Evolutionary conservation across 768 basidiomycete genomes (phyloP).

Genomic region (Tricholomella constricta): DNA sequence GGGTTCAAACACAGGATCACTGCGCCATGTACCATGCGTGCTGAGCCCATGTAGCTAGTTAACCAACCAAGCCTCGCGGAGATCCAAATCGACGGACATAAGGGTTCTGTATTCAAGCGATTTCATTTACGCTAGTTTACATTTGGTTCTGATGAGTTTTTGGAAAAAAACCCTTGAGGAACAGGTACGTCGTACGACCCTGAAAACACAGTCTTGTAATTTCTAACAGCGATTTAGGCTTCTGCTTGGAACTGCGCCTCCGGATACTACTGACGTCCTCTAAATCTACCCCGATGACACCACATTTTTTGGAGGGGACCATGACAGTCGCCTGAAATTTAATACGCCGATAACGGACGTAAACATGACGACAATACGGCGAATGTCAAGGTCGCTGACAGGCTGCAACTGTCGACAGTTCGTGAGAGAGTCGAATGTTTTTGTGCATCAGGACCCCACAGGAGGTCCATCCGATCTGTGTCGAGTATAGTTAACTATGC

Average conservation of each 20-base stretch:
- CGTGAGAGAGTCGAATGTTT: neutral
- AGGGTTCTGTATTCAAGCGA: neutral
- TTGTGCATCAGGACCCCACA: neutral
- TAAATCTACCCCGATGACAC: too few species aligned
- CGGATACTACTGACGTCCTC: neutral
- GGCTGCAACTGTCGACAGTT: neutral
- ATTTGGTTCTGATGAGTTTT: neutral
- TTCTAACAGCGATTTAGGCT: neutral
- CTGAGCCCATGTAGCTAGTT: neutral
- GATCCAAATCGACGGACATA: neutral
- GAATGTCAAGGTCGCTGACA: constrained; percentile 1
- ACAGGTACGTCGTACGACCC: neutral
- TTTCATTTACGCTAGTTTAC: constrained; percentile 3
- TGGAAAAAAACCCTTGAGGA: neutral
- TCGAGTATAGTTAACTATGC: neutral
- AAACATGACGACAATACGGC: neutral
- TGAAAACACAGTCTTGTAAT: neutral
- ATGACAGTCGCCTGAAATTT: too few species aligned
- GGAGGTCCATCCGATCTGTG: neutral
- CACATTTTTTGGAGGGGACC: too few species aligned
- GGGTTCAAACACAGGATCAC: neutral
- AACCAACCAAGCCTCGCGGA: neutral
- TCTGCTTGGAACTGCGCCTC: neutral
- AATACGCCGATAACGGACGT: too few species aligned
- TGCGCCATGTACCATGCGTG: neutral